A percentile compares a stretch with the other conserved stretches of the same genome.
These are phyloP conservation scores for Hygrocybe punicea DNA, from an alignment of 768 basidiomycete genomes.

Conservation along the genomic window DNA sequence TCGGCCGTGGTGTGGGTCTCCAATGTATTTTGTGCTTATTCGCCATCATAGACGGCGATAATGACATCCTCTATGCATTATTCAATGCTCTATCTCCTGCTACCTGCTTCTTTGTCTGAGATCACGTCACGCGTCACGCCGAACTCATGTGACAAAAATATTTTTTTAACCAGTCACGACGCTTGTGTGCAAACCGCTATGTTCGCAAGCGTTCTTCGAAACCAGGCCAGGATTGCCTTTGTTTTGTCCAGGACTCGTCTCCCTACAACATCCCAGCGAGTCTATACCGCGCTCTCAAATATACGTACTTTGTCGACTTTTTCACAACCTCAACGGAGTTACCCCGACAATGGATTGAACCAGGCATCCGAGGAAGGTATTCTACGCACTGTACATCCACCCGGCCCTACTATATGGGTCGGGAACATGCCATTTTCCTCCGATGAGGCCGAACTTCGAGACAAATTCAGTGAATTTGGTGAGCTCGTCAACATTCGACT, in stretches of 20 bases:
- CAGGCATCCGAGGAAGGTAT: not conserved
- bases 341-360: not conserved
- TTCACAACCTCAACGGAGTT: constrained; percentile 1
- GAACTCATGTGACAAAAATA: not conserved
- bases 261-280: not conserved
- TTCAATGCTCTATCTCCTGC: too few relatives aligned
- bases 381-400: constrained; percentile 15
- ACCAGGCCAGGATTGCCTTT: constrained; percentile 35
- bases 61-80: too few relatives aligned
- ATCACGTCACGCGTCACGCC: too few relatives aligned
- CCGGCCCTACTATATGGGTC: constrained; percentile 42
- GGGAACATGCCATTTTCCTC: constrained; percentile 53
- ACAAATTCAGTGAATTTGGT: constrained; percentile 45
- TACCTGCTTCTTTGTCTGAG: too few relatives aligned
- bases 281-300: constrained; percentile 18
- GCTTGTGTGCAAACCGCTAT: constrained; percentile 24
- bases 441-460: constrained; percentile 40
- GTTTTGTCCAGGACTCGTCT: constrained; percentile 21
- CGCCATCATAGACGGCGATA: too few relatives aligned
- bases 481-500: constrained; percentile 36
- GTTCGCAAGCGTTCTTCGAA: constrained; percentile 38
- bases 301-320: constrained; percentile 26
- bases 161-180: too few relatives aligned
- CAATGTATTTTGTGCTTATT: too few relatives aligned
- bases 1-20: too few relatives aligned